Evolutionary conservation across 805 yeast species (phyloP).

Genomic region (Metschnikowia shivogae): DNA sequence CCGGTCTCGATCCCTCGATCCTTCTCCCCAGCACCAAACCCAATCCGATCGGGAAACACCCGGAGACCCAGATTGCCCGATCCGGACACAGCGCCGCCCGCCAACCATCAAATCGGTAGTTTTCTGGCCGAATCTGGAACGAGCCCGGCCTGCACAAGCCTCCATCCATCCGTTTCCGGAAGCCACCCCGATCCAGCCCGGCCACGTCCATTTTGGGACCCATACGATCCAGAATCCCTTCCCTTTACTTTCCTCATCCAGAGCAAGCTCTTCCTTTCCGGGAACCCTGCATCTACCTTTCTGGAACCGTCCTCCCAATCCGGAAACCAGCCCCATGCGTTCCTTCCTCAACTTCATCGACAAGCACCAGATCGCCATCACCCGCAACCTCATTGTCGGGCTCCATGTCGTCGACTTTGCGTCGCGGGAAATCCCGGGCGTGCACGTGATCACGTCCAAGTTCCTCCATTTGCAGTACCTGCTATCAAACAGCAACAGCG

Average conservation of each 20-base stretch:
- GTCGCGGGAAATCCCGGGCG: slow-evolving; percentile 13
- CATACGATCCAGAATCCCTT: background rate
- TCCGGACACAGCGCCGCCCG: too few relatives aligned
- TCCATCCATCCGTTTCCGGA: too few relatives aligned
- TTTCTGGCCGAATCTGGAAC: too few relatives aligned
- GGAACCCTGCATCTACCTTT: too few relatives aligned
- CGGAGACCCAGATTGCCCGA: too few relatives aligned
- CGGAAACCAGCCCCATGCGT: background rate
- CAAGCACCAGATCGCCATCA: slow-evolving; percentile 33
- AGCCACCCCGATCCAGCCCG: too few relatives aligned
- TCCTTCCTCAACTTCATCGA: slow-evolving; percentile 22
- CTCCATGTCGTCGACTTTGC: slow-evolving; percentile 25
- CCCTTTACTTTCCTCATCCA: background rate
- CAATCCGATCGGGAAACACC: too few relatives aligned
- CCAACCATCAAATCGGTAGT: too few relatives aligned
- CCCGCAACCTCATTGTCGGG: slow-evolving; percentile 25
- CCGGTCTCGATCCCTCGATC: background rate
- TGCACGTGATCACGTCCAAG: slow-evolving; percentile 28
- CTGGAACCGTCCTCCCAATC: background rate
- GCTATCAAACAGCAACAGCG: slow-evolving; percentile 6
- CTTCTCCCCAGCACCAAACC: background rate
- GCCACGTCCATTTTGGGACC: too few relatives aligned
- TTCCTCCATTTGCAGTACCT: slow-evolving; percentile 34
- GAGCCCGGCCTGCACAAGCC: too few relatives aligned
- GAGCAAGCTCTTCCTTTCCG: too few relatives aligned